A percentile compares a stretch with the other conserved stretches of the same genome.
These are phyloP conservation scores for Komagataella kurtzmanii DNA, from an alignment of 805 yeast genomes.

Conservation along the genomic window DNA sequence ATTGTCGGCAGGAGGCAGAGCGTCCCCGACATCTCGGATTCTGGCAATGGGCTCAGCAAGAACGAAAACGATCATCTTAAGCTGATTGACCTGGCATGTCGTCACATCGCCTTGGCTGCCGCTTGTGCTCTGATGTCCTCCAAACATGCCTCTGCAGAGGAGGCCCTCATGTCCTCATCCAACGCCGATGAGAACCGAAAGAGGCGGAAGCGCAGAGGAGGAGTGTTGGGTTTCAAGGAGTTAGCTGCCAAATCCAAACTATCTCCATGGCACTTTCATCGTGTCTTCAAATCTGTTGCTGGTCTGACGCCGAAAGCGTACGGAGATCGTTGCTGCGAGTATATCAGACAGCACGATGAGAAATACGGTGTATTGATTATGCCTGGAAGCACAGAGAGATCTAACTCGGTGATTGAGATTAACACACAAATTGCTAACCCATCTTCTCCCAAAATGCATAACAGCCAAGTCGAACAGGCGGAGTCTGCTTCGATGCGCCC, in stretches of 20 bases:
- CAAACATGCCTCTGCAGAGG: slow-evolving; percentile 3
- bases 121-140: slow-evolving; percentile 22
- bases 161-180: background rate
- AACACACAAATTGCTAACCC: slow-evolving; percentile 20
- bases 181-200: slow-evolving; percentile 10
- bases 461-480: background rate
- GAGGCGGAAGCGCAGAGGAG: slow-evolving; percentile 56
- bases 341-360: slow-evolving; percentile 22
- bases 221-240: slow-evolving; percentile 74
- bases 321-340: slow-evolving; percentile 72
- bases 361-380: slow-evolving; percentile 5
- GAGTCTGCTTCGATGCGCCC: background rate
- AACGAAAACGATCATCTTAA: slow-evolving; percentile 59
- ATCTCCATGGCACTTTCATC: slow-evolving; percentile 88
- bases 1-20: background rate
- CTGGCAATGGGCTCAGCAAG: slow-evolving; percentile 23
- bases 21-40: slow-evolving; percentile 2
- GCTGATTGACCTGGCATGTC: slow-evolving; percentile 65
- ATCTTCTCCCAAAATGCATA: slow-evolving; percentile 6
- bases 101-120: slow-evolving; percentile 75
- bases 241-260: slow-evolving; percentile 73
- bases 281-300: slow-evolving; percentile 77
- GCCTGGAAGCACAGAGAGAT: slow-evolving; percentile 4
- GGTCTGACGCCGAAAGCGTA: slow-evolving; percentile 82
- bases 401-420: slow-evolving; percentile 13